Percentiles rank a stretch among this genome's conserved stretches.
Evolutionary conservation across 2,329 filamentous ascomycete species (phyloP).

Genomic region (Fusarium sp.): DNA sequence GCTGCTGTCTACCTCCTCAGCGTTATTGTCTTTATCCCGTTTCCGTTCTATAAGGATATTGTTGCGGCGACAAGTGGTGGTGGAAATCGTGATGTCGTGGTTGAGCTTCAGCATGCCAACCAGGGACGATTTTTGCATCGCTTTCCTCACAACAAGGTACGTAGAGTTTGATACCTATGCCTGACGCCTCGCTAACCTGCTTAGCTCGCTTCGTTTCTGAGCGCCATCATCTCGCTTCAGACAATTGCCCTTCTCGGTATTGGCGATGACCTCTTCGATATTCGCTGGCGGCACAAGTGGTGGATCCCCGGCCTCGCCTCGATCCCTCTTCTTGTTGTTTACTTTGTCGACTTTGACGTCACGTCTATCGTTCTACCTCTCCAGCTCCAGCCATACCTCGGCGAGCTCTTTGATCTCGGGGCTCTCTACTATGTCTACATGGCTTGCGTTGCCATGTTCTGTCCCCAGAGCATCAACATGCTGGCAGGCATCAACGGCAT

Average conservation of each 20-base stretch:
- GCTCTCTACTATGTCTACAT: constrained; percentile 95
- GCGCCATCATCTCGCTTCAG: constrained; percentile 92
- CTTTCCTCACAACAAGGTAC: constrained; percentile 94
- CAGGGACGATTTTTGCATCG: constrained; percentile 87
- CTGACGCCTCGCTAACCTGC: background rate
- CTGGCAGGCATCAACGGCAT: constrained; percentile 99
- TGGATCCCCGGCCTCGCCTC: constrained; percentile 95
- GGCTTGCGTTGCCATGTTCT: constrained; percentile 96
- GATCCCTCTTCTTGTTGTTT: constrained; percentile 93
- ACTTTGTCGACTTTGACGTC: constrained; percentile 98
- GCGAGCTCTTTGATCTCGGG: constrained; percentile 85
- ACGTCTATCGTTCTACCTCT: constrained; percentile 94
- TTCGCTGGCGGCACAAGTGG: constrained; percentile 98
- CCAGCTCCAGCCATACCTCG: constrained; percentile 85
- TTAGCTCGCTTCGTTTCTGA: constrained; percentile 93
- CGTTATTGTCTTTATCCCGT: constrained; percentile 93
- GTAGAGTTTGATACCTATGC: background rate
- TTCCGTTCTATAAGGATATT: constrained; percentile 98
- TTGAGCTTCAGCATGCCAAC: constrained; percentile 79
- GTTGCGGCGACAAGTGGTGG: constrained; percentile 94
- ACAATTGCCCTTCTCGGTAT: constrained; percentile 91
- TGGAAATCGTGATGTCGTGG: constrained; percentile 88
- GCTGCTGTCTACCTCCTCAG: constrained; percentile 91
- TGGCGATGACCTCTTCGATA: constrained; percentile 96
- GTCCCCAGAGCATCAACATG: constrained; percentile 99